A percentile compares a stretch with the other conserved stretches of the same genome.
These are phyloP conservation scores for Phytophthora nicotianae DNA, from an alignment of 352 stramenopile genomes.

Conservation along the genomic window DNA sequence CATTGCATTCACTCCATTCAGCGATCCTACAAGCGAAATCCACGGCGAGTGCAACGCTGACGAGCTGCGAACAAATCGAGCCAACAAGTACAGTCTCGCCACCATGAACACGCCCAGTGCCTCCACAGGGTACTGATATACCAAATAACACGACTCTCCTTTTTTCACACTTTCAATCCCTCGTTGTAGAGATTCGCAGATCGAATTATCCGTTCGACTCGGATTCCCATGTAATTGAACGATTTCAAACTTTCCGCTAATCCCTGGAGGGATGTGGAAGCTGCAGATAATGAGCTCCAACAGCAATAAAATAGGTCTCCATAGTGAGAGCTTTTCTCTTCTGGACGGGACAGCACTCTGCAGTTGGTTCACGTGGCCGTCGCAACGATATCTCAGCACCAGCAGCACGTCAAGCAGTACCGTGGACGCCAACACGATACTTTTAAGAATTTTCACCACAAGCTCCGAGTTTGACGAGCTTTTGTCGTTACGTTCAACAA, in stretches of 20 bases:
- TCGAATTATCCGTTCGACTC: conserved; percentile 8
- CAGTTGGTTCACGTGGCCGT: conserved; percentile 55
- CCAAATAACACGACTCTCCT: conserved; percentile 54
- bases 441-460: conserved; percentile 45
- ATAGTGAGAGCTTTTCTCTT: conserved; percentile 28
- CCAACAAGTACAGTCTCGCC: conserved; percentile 66
- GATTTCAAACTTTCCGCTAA: conserved; percentile 47
- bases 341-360: conserved; percentile 47
- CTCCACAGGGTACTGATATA: conserved; percentile 70
- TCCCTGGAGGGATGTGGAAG: conserved; percentile 65
- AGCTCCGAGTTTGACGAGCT: neutral
- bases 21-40: conserved; percentile 70
- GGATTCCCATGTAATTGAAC: conserved; percentile 51
- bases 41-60: conserved; percentile 78
- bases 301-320: conserved; percentile 37
- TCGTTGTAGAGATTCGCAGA: conserved; percentile 27
- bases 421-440: conserved; percentile 39
- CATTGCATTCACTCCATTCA: conserved; percentile 83
- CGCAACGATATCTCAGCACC: conserved; percentile 53
- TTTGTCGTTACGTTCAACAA: conserved; percentile 34
- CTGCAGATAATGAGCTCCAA: conserved; percentile 66
- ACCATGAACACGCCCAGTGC: conserved; percentile 74
- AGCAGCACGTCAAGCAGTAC: conserved; percentile 49
- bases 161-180: conserved; percentile 37
- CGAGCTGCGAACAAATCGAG: conserved; percentile 68